Evolutionary conservation across 148 eudicot genomes (phyloP), one percentile per base, ranked within the genome.

Genomic region (Euryodendron excelsum): DNA sequence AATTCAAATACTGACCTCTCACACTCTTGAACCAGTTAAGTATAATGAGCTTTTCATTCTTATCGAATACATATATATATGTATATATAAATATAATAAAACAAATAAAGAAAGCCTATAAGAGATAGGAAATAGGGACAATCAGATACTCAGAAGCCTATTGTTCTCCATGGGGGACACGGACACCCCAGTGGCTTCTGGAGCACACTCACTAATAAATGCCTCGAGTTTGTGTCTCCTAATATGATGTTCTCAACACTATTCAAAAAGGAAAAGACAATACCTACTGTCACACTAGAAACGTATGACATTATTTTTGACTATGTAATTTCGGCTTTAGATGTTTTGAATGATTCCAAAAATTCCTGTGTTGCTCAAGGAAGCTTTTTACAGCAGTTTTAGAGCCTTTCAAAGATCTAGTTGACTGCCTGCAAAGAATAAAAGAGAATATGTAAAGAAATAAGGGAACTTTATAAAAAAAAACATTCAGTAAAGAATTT

Each of bases 1-100:
- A 1, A 81, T 95, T 79, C 97, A 91, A 84, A 90, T 93, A 23
- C 94, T 95, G 52, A 93, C 98, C 11, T 95, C 98, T 78, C 98
- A 95, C 86, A 95, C 98, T 28, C 79, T 91, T 30, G 76, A 95
- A 75, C 98, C 98, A 15, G 98, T 93, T 77, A 79, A 85, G 96
- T 88, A 61, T 21, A 31, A 25, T 52, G 55, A 34, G n/a, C 41
- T 75, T 17, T 60, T 31, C 20, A 11, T 7, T n/a, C 0, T 25
- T 14, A 23, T 30, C 15, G 0, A 41, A 68, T 25, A 50, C 10
- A 9, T 1, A 50, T 50, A 50, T 50, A 13, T 9, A 10, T 50
- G 18, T 50, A 0, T 3, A 50, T 50, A 13, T 50, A 50, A 2
- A 50, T 8, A 9, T 50, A 13, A 2, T 2, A 39, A 39, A 48